Base-by-base conservation (phyloP, 2,329 filamentous ascomycete genomes). In the Sphaerulina vaccinii region DNA sequence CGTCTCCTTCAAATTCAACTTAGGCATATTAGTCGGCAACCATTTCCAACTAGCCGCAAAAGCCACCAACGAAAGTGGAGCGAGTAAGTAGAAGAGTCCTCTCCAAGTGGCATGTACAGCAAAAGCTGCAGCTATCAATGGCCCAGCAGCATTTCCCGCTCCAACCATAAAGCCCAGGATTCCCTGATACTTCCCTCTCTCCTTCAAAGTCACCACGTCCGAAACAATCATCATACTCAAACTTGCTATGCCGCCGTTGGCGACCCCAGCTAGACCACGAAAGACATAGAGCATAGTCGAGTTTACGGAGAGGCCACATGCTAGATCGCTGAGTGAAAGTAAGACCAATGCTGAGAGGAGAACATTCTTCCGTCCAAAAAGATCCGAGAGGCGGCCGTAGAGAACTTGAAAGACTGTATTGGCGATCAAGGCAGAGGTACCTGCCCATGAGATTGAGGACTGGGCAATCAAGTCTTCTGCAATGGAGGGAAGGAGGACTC, bases 351-450 rank as follows among this genome's bases (percentile, higher is more conserved):
- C 78, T 1, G 71, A 73, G 2, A 86, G 62, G 45, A 81, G 79
- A 5, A 85, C 73, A 6, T 75, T 71, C 64, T 85, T 85, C 18
- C 82, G 75, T 8, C 65, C 65, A 43, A 68, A 68, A 1, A 68
- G 56, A 44, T 68, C 65, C n/a, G 56, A 61, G 8, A 68, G 42
- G 18, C 65, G 75, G n/a, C 83, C 82, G 62, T 85, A 85, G 0
- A 86, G 72, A 55, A 85, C 80, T 56, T 83, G 82, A 58, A 85
- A 86, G 32, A 80, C 78, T 0, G 83, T 85, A 51, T 79, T 80
- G 21, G 78, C 78, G 41, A 82, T 76, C 38, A 82, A 64, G 2
- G 74, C 73, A 5, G 77, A 75, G 0, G 77, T 79, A 5, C 77
- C 78, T 1, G 76, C 77, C 79, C 79, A 81, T 0, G 76, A 73